Evolutionary conservation across 257 asterid genomes (phyloP).

Genomic region (Nicotiana paniculata): DNA sequence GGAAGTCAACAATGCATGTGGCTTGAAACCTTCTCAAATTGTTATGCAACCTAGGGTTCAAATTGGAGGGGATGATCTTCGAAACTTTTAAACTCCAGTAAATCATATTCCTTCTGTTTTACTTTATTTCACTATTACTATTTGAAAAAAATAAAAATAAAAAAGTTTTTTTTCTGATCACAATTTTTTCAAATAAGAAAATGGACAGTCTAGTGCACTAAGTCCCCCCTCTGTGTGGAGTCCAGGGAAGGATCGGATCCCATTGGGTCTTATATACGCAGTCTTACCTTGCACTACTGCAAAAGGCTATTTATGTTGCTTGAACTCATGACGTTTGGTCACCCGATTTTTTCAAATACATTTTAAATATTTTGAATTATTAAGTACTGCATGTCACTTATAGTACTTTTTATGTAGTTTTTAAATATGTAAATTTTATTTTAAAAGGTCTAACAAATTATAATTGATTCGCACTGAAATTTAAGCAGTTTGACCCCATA

Average conservation of each 20-base stretch:
- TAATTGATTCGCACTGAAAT: background rate
- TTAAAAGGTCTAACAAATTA: background rate
- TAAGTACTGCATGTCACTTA: no score
- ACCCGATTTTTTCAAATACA: no score
- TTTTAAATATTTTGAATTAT: no score
- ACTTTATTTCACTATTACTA: background rate
- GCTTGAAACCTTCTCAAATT: conserved; percentile 56
- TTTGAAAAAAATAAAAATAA: background rate
- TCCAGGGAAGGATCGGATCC: no score
- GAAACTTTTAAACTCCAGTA: conserved; percentile 64
- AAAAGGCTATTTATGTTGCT: no score
- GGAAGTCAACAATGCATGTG: conserved; percentile 53
- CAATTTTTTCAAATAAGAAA: no score
- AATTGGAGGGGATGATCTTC: conserved; percentile 71
- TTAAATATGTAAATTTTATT: background rate
- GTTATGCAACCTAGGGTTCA: conserved; percentile 64
- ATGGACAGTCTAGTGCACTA: no score
- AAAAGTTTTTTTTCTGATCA: no score
- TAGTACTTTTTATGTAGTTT: background rate
- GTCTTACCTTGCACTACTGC: no score
- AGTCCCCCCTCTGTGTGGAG: no score
- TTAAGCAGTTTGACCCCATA: background rate
- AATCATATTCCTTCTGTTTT: background rate
- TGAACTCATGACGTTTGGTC: no score
- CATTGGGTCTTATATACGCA: no score